Evolutionary conservation across 2,329 filamentous ascomycete genomes (phyloP).

Genomic region (Alternaria ventricosa): DNA sequence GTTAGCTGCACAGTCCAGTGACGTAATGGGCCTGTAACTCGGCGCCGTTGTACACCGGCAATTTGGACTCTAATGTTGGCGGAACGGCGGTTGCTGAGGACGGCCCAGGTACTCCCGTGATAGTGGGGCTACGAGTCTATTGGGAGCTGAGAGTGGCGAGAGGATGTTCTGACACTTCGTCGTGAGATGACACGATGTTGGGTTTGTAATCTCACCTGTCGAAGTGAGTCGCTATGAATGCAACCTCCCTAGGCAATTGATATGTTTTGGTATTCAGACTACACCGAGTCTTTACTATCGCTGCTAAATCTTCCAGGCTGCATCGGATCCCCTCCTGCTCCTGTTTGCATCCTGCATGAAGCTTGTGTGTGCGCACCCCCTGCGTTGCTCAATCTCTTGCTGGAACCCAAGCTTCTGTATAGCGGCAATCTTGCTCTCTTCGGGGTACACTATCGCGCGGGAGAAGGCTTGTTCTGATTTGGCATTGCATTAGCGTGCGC

Average conservation of each 20-base stretch:
- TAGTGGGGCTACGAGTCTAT: background rate
- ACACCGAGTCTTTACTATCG: no score
- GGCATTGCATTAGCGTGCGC: background rate
- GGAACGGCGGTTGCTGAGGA: background rate
- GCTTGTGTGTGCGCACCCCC: background rate
- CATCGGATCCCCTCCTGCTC: background rate
- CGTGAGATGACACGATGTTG: background rate
- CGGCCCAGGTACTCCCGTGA: background rate
- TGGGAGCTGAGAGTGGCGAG: background rate
- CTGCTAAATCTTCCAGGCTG: background rate
- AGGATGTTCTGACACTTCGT: background rate
- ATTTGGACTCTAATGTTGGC: background rate
- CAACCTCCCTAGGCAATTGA: no score
- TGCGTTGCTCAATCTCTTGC: background rate
- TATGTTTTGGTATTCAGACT: no score
- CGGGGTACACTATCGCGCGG: background rate
- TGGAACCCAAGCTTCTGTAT: background rate
- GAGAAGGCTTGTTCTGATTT: background rate
- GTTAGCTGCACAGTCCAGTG: background rate
- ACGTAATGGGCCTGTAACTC: background rate
- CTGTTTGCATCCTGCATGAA: background rate
- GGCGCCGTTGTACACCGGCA: background rate
- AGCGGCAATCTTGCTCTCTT: background rate
- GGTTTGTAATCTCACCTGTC: background rate
- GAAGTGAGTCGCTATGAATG: background rate